Percentiles rank a stretch among this genome's conserved stretches.
These are phyloP conservation scores for Oryza meridionalis DNA, from an alignment of 176 grass and related monocot species.

Conservation along the genomic window DNA sequence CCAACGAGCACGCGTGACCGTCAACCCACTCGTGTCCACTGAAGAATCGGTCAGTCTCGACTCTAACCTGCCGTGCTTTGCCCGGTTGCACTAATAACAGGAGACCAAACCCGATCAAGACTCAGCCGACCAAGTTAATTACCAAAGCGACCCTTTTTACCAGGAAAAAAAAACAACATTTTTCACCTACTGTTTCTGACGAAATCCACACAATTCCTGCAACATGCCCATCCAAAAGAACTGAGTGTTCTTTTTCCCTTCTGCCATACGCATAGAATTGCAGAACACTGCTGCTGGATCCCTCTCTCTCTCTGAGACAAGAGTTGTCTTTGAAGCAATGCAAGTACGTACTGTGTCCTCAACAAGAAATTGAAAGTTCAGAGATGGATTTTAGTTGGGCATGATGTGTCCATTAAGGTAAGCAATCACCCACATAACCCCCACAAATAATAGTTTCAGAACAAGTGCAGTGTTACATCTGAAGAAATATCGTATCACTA, in stretches of 20 bases:
- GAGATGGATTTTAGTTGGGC: neutral
- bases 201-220: neutral
- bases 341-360: neutral
- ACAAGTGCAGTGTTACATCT: neutral
- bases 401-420: neutral
- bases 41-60: neutral
- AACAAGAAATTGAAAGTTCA: neutral
- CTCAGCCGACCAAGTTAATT: neutral
- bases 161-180: neutral
- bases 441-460: neutral
- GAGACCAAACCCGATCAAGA: neutral
- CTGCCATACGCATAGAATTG: neutral
- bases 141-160: neutral
- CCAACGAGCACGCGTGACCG: no score
- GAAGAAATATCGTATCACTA: neutral
- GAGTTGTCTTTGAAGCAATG: neutral
- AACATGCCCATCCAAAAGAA: neutral
- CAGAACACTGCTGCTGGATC: neutral
- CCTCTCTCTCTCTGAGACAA: neutral
- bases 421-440: neutral
- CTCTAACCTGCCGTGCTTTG: conserved; percentile 8
- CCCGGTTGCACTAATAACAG: neutral
- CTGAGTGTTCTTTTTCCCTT: neutral
- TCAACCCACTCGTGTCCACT: neutral
- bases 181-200: neutral